A percentile compares a stretch with the other conserved stretches of the same genome.
phyloP scores from a whole-genome alignment of 2,329 filamentous ascomycete species.

The Claviceps monticola region DNA sequence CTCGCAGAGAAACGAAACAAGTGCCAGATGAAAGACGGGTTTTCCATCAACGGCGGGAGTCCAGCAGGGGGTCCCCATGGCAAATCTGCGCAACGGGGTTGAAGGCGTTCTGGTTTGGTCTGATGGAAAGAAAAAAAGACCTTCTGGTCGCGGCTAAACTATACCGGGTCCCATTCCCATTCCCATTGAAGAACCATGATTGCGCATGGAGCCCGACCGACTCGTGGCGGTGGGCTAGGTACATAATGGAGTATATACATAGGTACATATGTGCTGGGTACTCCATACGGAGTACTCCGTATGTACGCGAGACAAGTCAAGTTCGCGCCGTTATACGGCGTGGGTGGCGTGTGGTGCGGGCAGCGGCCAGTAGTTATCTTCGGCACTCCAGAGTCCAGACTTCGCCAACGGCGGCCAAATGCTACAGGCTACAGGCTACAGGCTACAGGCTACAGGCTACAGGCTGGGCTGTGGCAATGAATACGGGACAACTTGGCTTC shows the following conservation, averaged over 20 bases:
- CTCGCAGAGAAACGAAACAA: constrained; percentile 2
- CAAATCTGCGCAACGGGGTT: neutral
- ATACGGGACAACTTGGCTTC: neutral
- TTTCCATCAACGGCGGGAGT: constrained; percentile 2
- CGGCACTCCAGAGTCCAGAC: neutral
- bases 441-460: too few relatives aligned
- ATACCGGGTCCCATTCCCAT: neutral
- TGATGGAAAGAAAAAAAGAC: neutral
- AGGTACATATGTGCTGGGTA: too few relatives aligned
- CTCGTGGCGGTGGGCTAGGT: too few relatives aligned
- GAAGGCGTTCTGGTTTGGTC: neutral
- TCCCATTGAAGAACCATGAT: neutral
- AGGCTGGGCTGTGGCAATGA: neutral
- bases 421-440: neutral
- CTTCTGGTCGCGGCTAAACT: neutral
- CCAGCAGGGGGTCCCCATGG: neutral
- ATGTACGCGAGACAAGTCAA: neutral
- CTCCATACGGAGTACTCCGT: too few relatives aligned
- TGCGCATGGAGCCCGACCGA: too few relatives aligned
- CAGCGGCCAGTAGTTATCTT: neutral
- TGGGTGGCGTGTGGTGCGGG: neutral
- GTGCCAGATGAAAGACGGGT: neutral
- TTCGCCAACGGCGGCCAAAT: neutral
- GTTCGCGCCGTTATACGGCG: neutral
- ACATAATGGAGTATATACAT: too few relatives aligned